phyloP scores from a whole-genome alignment of 257 asterid genomes.

The Lithospermum erythrorhizon region DNA sequence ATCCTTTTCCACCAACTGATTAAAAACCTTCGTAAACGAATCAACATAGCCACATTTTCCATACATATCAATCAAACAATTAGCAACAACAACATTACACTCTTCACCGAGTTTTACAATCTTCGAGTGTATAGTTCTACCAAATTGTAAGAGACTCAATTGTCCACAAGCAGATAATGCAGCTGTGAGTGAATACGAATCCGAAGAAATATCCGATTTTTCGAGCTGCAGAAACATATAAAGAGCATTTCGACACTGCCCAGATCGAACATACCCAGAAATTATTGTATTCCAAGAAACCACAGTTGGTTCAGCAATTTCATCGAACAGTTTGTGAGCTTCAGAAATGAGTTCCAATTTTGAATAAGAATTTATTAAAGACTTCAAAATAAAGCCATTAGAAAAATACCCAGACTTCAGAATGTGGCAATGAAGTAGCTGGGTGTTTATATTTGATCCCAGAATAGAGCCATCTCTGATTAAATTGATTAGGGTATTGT shows the following conservation, averaged over 20 bases:
- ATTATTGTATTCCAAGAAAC: slow-evolving; percentile 85
- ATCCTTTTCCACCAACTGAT: slow-evolving; percentile 36
- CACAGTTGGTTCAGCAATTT: slow-evolving; percentile 55
- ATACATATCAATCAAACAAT: slow-evolving; percentile 63
- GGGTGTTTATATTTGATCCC: slow-evolving; percentile 35
- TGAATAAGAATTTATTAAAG: slow-evolving; percentile 37
- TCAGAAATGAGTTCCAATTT: slow-evolving; percentile 28
- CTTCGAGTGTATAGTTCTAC: slow-evolving; percentile 62
- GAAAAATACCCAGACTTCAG: slow-evolving; percentile 37
- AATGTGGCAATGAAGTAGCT: slow-evolving; percentile 51
- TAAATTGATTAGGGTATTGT: slow-evolving; percentile 37
- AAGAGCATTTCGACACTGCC: slow-evolving; percentile 46
- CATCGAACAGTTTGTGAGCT: slow-evolving; percentile 47
- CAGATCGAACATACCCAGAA: slow-evolving; percentile 59
- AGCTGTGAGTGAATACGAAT: slow-evolving; percentile 64
- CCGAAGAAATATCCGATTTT: slow-evolving; percentile 37
- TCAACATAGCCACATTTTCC: slow-evolving; percentile 58
- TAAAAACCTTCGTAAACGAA: slow-evolving; percentile 39
- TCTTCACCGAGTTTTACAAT: slow-evolving; percentile 53
- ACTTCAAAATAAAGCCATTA: slow-evolving; percentile 34
- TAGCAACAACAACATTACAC: slow-evolving; percentile 26
- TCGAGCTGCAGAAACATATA: slow-evolving; percentile 39
- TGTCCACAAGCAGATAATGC: slow-evolving; percentile 68
- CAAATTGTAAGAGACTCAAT: slow-evolving; percentile 32
- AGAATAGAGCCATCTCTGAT: slow-evolving; percentile 35